These are phyloP conservation scores for Penicillium frequentans DNA, from an alignment of 2,329 filamentous ascomycete species.

Conservation along the genomic window DNA sequence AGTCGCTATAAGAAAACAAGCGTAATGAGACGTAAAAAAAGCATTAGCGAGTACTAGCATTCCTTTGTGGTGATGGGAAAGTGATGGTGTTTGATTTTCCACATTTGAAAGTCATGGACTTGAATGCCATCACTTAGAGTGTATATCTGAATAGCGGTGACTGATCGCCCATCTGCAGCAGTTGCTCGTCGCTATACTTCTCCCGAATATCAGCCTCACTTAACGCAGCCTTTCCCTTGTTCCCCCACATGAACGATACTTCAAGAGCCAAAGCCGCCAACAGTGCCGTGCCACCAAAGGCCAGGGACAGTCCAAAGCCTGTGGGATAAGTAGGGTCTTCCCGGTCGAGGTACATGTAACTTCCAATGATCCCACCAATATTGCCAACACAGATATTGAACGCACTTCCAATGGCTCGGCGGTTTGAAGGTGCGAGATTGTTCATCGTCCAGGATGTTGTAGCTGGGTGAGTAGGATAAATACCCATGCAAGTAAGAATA, in stretches of 20 bases:
- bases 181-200: constrained; percentile 21
- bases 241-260: constrained; percentile 16
- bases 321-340: constrained; percentile 23
- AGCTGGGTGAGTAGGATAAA: constrained; percentile 28
- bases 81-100: too few species aligned
- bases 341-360: constrained; percentile 25
- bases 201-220: constrained; percentile 33
- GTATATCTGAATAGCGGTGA: too few species aligned
- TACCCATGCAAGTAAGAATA: constrained; percentile 22
- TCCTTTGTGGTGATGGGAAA: too few species aligned
- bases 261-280: constrained; percentile 22
- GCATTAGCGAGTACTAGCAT: too few species aligned
- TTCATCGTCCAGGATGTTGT: constrained; percentile 27
- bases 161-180: too few species aligned
- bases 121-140: too few species aligned
- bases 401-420: constrained; percentile 23
- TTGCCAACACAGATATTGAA: constrained; percentile 25
- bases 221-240: constrained; percentile 19
- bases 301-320: constrained; percentile 22
- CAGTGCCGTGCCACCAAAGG: constrained; percentile 15
- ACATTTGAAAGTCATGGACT: too few species aligned
- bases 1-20: too few species aligned
- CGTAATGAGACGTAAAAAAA: too few species aligned
- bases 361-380: constrained; percentile 24
- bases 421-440: constrained; percentile 24